Evolutionary conservation across 306 rosid genomes (phyloP).

Genomic region (Cucumis sativus): DNA sequence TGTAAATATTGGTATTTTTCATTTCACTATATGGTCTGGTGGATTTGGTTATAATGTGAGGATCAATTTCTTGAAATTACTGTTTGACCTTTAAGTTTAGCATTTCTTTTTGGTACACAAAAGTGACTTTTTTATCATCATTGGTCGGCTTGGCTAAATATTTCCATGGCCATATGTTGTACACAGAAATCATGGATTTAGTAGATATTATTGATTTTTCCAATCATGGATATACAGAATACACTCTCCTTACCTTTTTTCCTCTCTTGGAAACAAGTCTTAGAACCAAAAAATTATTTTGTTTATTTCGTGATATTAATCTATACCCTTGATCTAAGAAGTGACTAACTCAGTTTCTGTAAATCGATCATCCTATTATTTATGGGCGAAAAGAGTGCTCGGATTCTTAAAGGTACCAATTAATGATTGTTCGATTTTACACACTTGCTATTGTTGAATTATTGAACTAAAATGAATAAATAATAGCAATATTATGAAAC

Average conservation of each 20-base stretch:
- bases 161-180: not conserved
- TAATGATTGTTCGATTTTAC: no score
- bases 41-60: not conserved
- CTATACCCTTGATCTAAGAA: not conserved
- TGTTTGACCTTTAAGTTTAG: not conserved
- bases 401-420: no score
- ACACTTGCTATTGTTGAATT: no score
- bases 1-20: slow-evolving; percentile 9
- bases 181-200: not conserved
- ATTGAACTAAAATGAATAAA: no score
- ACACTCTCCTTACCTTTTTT: not conserved
- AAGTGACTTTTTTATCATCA: not conserved
- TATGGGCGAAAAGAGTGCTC: no score
- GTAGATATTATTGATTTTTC: not conserved
- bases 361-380: no score
- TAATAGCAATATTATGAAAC: no score
- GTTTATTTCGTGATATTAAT: no score
- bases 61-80: not conserved
- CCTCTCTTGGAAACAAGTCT: not conserved
- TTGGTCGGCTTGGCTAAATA: not conserved
- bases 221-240: not conserved
- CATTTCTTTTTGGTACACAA: not conserved
- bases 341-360: not conserved
- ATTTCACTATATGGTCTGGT: not conserved
- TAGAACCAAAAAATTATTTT: not conserved